Conservation (phyloP, 805 yeast genomes). For the Hanseniaspora mollemarum region DNA sequence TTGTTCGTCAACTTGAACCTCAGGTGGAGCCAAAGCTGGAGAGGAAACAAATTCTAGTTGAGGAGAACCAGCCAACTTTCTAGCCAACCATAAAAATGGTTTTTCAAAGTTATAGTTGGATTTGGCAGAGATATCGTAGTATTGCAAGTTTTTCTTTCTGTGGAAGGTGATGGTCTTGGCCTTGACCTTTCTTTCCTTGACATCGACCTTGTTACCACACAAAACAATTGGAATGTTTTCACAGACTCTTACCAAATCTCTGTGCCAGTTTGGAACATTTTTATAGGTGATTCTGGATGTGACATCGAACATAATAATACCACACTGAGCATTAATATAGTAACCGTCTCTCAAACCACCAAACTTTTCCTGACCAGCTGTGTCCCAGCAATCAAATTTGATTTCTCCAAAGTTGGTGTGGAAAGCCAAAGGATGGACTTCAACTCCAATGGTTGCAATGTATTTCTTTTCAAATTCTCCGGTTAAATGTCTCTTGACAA, state of each 20-base stretch:
- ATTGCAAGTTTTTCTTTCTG: constrained; percentile 99
- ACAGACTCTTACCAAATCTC: constrained; percentile 98
- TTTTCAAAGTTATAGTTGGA: constrained; percentile 99
- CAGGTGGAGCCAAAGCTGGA: constrained; percentile 99
- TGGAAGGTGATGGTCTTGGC: constrained; percentile 99
- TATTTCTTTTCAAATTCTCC: constrained; percentile 99
- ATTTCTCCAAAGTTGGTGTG: constrained; percentile 97
- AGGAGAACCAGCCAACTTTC: constrained; percentile 97
- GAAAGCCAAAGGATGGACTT: constrained; percentile 96
- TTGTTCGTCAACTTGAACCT: constrained; percentile 91
- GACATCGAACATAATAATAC: constrained; percentile 99
- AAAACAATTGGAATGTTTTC: constrained; percentile 98
- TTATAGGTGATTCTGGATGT: constrained; percentile 98
- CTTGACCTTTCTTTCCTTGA: constrained; percentile 98
- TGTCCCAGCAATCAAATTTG: constrained; percentile 99
- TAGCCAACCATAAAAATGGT: constrained; percentile 99
- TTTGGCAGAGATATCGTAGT: constrained; percentile 98
- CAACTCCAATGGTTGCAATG: constrained; percentile 98
- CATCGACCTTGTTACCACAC: constrained; percentile 99
- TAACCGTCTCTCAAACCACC: constrained; percentile 99
- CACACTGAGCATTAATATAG: constrained; percentile 99
- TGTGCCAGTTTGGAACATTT: constrained; percentile 99
- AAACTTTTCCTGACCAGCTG: constrained; percentile 99
- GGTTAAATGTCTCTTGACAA: constrained; percentile 98
- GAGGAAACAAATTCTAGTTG: constrained; percentile 97